Percentiles rank a stretch among this genome's conserved stretches.
These are phyloP conservation scores for Botrytis squamosa DNA, from an alignment of 2,329 filamentous ascomycete species.

Conservation along the genomic window DNA sequence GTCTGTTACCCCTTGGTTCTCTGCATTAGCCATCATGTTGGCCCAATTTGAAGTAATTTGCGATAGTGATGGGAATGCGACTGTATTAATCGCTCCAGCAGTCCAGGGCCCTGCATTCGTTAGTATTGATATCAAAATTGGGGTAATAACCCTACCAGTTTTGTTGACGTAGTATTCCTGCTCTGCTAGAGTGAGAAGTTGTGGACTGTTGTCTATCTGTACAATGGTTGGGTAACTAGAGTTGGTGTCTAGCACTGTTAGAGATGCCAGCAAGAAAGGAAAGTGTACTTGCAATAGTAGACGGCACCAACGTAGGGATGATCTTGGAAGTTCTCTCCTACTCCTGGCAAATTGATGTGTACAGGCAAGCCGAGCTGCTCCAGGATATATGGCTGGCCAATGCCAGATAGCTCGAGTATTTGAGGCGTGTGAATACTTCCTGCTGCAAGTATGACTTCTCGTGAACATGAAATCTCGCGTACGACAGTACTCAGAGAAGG, in stretches of 20 bases:
- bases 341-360: slow-evolving; percentile 48
- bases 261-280: background rate
- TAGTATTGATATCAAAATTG: background rate
- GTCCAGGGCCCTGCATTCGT: slow-evolving; percentile 24
- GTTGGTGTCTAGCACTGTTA: slow-evolving; percentile 30
- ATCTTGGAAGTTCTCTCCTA: slow-evolving; percentile 53
- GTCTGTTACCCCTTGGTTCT: slow-evolving; percentile 25
- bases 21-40: slow-evolving; percentile 27
- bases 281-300: slow-evolving; percentile 30
- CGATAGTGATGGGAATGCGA: slow-evolving; percentile 34
- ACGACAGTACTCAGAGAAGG: slow-evolving; percentile 28
- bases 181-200: slow-evolving; percentile 25
- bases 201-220: slow-evolving; percentile 27
- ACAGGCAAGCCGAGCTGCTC: slow-evolving; percentile 44
- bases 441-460: slow-evolving; percentile 54
- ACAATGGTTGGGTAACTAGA: slow-evolving; percentile 28
- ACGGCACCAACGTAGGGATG: slow-evolving; percentile 41
- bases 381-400: slow-evolving; percentile 48
- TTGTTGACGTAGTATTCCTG: slow-evolving; percentile 34
- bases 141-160: slow-evolving; percentile 25
- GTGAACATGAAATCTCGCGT: slow-evolving; percentile 41
- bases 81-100: slow-evolving; percentile 34
- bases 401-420: slow-evolving; percentile 52
- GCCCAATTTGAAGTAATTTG: slow-evolving; percentile 29
- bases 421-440: slow-evolving; percentile 53